Conservation (phyloP, 805 yeast genomes). For the Isabelozyma rhagii region DNA sequence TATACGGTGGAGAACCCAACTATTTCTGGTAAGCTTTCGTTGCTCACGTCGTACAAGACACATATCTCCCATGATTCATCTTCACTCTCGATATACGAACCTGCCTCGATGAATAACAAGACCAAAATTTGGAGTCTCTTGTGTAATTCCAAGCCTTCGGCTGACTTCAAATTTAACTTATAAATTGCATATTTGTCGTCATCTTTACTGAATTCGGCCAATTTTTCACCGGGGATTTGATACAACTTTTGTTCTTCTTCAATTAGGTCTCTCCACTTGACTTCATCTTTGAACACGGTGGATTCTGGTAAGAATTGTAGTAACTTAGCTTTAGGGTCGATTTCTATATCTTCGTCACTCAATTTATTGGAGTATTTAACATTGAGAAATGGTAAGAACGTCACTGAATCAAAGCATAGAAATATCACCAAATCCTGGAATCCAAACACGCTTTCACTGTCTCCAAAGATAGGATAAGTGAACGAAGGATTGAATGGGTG, state of each 20-base stretch:
- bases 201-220: constrained; percentile 23
- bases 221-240: constrained; percentile 38
- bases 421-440: constrained; percentile 66
- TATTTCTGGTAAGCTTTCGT: constrained; percentile 37
- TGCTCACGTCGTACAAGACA: constrained; percentile 38
- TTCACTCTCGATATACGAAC: constrained; percentile 73
- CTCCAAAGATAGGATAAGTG: constrained; percentile 94
- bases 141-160: constrained; percentile 51
- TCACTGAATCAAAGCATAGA: constrained; percentile 66
- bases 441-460: constrained; percentile 84
- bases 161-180: constrained; percentile 42
- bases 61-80: constrained; percentile 84
- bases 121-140: constrained; percentile 75
- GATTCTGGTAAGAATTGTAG: constrained; percentile 59
- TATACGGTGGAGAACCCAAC: constrained; percentile 84
- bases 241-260: constrained; percentile 45
- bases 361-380: constrained; percentile 55
- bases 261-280: constrained; percentile 59
- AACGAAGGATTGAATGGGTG: constrained; percentile 67
- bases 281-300: constrained; percentile 61
- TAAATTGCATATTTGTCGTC: constrained; percentile 49
- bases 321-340: constrained; percentile 57
- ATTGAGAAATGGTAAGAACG: constrained; percentile 70
- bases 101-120: constrained; percentile 88
- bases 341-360: constrained; percentile 46